Evolutionary conservation across 148 eudicot genomes (phyloP), one percentile per base, ranked within the genome.

Genomic region (Rhododendron henanense): DNA sequence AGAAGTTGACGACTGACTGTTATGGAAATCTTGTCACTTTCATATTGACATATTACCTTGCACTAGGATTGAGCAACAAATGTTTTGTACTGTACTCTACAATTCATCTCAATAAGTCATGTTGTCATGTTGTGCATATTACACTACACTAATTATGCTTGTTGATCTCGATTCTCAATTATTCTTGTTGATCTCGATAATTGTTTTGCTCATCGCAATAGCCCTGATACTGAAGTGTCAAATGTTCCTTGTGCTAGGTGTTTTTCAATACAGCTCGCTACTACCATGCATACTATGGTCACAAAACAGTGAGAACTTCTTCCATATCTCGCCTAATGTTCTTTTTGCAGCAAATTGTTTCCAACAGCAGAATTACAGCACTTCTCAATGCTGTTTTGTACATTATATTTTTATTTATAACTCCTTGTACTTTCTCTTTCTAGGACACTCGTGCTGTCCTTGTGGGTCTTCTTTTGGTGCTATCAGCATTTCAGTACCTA

Each of bases 401-500:
- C 44, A 0, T 55, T 7, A 37, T 15, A 3, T 39, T 69, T 13
- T 35, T 14, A 35, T 15, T 16, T 37, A 35, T 37, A 11, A 84
- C 81, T 41, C 18, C 18, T 85, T 69, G 76, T 87, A 13, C 81
- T 88, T 86, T 88, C 85, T 51, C 61, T 87, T 89, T 85, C 90
- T 85, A 96, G 99, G 99, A 96, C 93, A 83, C 99, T 77, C 99
- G 98, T 86, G 97, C 98, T 89, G 99, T 96, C 85, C 93, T 96
- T 31, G 92, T 96, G 86, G 98, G 99, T 84, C 97, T 96, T 90
- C 93, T 96, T 86, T 81, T 95, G 84, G 87, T 94, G 86, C 93
- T 96, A 28, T 95, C 99, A 74, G 99, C 93, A 85, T 90, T 96
- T 89, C 99, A 96, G 83, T 96, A 95, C 90, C 91, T 96, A 39